A percentile compares a stretch with the other conserved stretches of the same genome.
These are phyloP conservation scores for Neofusicoccum sp. DNA, from an alignment of 2,329 filamentous ascomycete genomes.

Conservation along the genomic window DNA sequence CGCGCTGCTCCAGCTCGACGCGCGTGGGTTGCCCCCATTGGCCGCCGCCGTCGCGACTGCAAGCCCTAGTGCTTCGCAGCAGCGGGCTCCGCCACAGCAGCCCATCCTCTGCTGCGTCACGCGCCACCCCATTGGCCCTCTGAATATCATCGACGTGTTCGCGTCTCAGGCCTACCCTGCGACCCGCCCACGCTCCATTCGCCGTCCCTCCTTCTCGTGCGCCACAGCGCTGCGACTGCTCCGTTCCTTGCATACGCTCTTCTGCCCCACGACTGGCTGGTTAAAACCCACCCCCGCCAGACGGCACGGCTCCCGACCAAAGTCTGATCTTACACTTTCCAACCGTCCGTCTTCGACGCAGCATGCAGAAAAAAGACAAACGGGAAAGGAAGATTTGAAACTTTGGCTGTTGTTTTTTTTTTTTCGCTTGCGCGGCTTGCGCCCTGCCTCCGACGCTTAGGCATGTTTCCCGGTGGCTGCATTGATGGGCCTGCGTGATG, in stretches of 20 bases:
- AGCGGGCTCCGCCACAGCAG: not conserved
- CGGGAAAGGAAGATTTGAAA: not conserved
- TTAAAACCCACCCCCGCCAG: not conserved
- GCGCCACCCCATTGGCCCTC: not conserved
- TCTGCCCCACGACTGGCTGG: not conserved
- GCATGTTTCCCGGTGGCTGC: no score
- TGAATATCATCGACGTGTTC: not conserved
- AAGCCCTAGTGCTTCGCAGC: not conserved
- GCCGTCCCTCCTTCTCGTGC: not conserved
- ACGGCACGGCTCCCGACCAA: not conserved
- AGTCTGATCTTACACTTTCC: not conserved
- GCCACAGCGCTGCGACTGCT: not conserved
- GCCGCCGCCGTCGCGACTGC: not conserved
- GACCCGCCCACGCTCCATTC: not conserved
- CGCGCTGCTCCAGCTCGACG: not conserved
- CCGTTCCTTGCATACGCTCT: not conserved
- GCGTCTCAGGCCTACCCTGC: not conserved
- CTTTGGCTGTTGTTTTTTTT: not conserved
- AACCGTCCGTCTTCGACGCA: not conserved
- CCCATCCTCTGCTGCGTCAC: not conserved
- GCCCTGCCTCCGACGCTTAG: no score
- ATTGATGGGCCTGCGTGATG: no score
- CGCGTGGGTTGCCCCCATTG: not conserved
- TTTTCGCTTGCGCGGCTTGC: not conserved
- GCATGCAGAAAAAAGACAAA: not conserved